A percentile compares a stretch with the other conserved stretches of the same genome.
phyloP scores from a whole-genome alignment of 345 rosid species.

The Conringia planisiliqua region DNA sequence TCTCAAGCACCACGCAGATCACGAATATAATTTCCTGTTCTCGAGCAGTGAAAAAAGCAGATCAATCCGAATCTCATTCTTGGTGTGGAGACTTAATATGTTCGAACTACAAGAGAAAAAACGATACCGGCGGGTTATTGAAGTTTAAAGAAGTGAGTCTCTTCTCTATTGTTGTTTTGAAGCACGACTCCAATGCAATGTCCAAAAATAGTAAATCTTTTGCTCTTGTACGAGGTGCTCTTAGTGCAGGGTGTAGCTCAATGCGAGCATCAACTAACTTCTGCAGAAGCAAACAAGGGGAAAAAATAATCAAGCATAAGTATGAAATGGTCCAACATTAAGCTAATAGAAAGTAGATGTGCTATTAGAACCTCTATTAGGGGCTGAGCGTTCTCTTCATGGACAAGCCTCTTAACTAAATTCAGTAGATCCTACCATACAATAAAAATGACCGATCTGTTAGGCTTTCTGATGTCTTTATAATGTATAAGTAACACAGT shows the following conservation, averaged over 20 bases:
- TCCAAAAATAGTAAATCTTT: constrained; percentile 90
- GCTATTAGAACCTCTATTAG: constrained; percentile 63
- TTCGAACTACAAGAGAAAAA: not conserved
- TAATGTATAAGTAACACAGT: not conserved
- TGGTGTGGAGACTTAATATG: not conserved
- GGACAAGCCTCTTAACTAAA: constrained; percentile 61
- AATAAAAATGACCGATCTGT: not conserved
- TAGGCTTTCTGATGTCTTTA: not conserved
- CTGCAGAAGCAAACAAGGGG: constrained; percentile 33
- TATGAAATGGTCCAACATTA: not conserved
- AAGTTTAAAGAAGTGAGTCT: constrained; percentile 68
- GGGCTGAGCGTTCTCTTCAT: constrained; percentile 65
- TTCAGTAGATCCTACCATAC: constrained; percentile 62
- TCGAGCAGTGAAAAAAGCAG: not conserved
- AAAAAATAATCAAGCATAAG: not conserved
- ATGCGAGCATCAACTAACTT: constrained; percentile 91
- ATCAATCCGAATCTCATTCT: not conserved
- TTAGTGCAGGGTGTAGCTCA: constrained; percentile 71
- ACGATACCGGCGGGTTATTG: constrained; percentile 68
- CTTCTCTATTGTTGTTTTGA: constrained; percentile 86
- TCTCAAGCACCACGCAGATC: constrained; percentile 75
- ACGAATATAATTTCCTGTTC: constrained; percentile 75
- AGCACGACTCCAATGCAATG: constrained; percentile 83
- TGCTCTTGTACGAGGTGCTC: constrained; percentile 59
- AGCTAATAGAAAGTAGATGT: not conserved